phyloP scores from a whole-genome alignment of 371 early-diverging fungal genomes.

The Rhizopus arrhizus region DNA sequence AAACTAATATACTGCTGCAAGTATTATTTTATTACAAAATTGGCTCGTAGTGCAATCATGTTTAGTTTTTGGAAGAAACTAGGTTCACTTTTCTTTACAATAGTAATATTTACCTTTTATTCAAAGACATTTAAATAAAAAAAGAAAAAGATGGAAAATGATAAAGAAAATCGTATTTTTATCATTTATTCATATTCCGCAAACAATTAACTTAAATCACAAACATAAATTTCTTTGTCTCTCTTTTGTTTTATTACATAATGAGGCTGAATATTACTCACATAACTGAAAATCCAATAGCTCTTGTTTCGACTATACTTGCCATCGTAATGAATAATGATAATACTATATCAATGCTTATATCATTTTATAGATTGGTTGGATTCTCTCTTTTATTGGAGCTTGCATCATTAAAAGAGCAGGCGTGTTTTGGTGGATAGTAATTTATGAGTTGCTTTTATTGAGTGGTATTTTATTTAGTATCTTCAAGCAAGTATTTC shows the following conservation, averaged over 20 bases:
- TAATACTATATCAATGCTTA: not conserved
- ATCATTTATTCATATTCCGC: no score
- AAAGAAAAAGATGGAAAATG: no score
- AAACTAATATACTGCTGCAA: no score
- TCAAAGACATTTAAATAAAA: no score
- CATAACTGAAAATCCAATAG: not conserved
- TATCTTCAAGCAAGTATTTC: slow-evolving; percentile 32
- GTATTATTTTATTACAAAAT: no score
- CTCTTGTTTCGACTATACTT: not conserved
- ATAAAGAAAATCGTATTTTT: no score
- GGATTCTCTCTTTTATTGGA: slow-evolving; percentile 47
- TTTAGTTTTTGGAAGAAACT: no score
- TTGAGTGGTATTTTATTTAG: slow-evolving; percentile 31
- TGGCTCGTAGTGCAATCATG: no score
- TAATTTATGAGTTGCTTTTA: slow-evolving; percentile 43
- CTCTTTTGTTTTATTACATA: not conserved
- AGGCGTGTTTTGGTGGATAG: slow-evolving; percentile 41
- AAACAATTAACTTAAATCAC: no score
- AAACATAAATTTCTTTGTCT: not conserved
- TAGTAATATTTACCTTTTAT: no score
- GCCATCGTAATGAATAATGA: not conserved
- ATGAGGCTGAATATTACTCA: not conserved
- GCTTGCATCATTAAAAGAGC: slow-evolving; percentile 33
- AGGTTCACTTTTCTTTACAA: no score
- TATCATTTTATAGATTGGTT: slow-evolving; percentile 30